A percentile compares a stretch with the other conserved stretches of the same genome.
These are phyloP conservation scores for Aegilops umbellulata DNA, from an alignment of 176 grass and related monocot genomes.

Conservation along the genomic window DNA sequence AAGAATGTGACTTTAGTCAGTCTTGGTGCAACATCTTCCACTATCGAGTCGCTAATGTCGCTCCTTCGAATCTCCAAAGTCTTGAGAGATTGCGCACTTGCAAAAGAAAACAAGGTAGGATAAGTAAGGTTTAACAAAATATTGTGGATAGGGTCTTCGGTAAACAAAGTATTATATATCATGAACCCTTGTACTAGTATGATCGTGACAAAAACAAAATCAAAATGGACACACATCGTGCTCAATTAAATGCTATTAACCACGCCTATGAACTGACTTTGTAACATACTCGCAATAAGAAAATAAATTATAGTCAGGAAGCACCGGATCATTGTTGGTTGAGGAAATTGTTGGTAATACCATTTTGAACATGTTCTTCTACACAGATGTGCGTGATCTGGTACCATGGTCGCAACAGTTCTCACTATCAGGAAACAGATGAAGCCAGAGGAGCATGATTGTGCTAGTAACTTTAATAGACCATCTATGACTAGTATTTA, in stretches of 20 bases:
- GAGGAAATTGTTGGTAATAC: no score
- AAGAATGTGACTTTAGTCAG: conserved; percentile 68
- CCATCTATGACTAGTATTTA: background rate
- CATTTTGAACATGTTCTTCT: background rate
- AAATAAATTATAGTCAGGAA: background rate
- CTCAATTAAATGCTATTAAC: background rate
- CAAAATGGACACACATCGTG: background rate
- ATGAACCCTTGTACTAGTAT: background rate
- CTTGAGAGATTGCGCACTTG: conserved; percentile 54
- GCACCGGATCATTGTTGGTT: no score
- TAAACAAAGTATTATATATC: background rate
- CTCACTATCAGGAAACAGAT: background rate
- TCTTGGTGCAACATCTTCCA: conserved; percentile 65
- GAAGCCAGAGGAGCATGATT: background rate
- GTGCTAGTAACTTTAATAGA: background rate
- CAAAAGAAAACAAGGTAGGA: background rate
- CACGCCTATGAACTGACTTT: background rate
- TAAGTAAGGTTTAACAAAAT: conserved; percentile 5
- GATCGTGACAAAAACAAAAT: background rate
- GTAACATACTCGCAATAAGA: background rate
- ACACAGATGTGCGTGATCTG: conserved; percentile 1
- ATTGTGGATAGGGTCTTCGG: background rate
- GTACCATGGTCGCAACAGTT: background rate
- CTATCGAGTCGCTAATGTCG: conserved; percentile 70
- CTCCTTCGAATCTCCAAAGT: conserved; percentile 79